Evolutionary conservation across 495 filamentous ascomycete genomes (phyloP).

Genomic region (Margaritispora aquatica): DNA sequence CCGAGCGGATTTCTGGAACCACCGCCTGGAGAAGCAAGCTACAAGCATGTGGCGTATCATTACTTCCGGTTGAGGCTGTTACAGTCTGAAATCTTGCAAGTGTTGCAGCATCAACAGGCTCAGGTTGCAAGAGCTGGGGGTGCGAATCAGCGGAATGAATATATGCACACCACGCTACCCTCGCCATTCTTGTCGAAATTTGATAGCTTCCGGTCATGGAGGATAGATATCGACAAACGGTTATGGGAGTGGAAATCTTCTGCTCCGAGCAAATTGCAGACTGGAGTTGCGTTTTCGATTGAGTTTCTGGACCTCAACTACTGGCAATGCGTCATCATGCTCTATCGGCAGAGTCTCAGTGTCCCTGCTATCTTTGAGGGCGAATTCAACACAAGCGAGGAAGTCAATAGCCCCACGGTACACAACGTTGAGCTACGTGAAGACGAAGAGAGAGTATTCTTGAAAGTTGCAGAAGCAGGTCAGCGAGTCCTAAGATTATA

Average conservation of each 20-base stretch:
- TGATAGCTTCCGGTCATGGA: slow-evolving; percentile 81
- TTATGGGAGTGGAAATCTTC: slow-evolving; percentile 82
- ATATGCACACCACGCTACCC: slow-evolving; percentile 69
- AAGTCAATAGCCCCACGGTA: slow-evolving; percentile 52
- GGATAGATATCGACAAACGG: slow-evolving; percentile 77
- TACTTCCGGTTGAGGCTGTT: slow-evolving; percentile 89
- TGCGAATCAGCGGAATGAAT: slow-evolving; percentile 56
- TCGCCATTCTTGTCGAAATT: slow-evolving; percentile 84
- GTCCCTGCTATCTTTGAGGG: slow-evolving; percentile 79
- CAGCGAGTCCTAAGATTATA: slow-evolving; percentile 89
- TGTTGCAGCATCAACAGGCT: slow-evolving; percentile 83
- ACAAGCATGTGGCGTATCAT: slow-evolving; percentile 84
- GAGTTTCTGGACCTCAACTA: slow-evolving; percentile 92
- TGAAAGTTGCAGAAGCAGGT: slow-evolving; percentile 91
- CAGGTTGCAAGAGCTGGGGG: slow-evolving; percentile 51
- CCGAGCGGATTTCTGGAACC: slow-evolving; percentile 62
- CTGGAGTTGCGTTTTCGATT: slow-evolving; percentile 77
- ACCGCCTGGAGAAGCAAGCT: slow-evolving; percentile 54
- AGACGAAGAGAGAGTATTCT: slow-evolving; percentile 84
- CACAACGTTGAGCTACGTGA: slow-evolving; percentile 55
- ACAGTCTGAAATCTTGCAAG: slow-evolving; percentile 93
- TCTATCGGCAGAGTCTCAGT: slow-evolving; percentile 86
- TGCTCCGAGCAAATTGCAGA: slow-evolving; percentile 69
- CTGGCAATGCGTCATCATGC: slow-evolving; percentile 96
- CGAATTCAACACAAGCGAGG: slow-evolving; percentile 65